Evolutionary conservation across 2,329 filamentous ascomycete genomes (phyloP), one percentile per base, ranked within the genome.

Genomic region (Scytalidium sp.): DNA sequence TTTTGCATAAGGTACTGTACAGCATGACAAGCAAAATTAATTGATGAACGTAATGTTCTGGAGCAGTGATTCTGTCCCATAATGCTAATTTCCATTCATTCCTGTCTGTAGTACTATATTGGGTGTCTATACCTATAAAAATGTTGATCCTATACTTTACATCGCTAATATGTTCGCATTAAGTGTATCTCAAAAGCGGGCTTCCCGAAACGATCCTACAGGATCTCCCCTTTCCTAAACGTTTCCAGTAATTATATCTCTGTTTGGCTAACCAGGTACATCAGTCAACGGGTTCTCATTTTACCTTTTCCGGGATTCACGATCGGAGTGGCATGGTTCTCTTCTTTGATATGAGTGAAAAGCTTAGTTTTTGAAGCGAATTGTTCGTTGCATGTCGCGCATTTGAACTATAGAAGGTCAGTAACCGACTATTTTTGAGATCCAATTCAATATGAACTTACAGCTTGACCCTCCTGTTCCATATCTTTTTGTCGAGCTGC

Each of bases 341-440:
- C 64, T 20, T 79, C 73, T 57, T 79, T 76, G 46, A 88, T 71
- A 66, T 88, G 85, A 52, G 77, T 69, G 60, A 86, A 86, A 29
- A 88, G 62, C 54, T 78, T 78, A n/a, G 73, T 83, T 55, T 80
- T 84, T 1, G 79, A 83, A 1, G 75, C 54, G 58, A 88, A 88
- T 0, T 66, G 67, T 11, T 74, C 75, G 41, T 75, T 71, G 63
- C 85, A 88, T 1, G 69, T 68, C 1, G 71, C 71, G 64, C 85
- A 88, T 51, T 70, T 74, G 52, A 78, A 72, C 45, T 73, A 64
- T 7, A 21, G 19, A 6, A 43, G 17, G 23, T 56, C 20, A 57
- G 47, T 29, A 47, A 36, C 22, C 17, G 36, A 23, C 19, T 21
- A 29, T 39, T 25, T 21, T 21, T 41, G 21, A 39, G 25, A 29